Conservation (phyloP, 2,329 filamentous ascomycete genomes). For the Ophiostoma quercus region DNA sequence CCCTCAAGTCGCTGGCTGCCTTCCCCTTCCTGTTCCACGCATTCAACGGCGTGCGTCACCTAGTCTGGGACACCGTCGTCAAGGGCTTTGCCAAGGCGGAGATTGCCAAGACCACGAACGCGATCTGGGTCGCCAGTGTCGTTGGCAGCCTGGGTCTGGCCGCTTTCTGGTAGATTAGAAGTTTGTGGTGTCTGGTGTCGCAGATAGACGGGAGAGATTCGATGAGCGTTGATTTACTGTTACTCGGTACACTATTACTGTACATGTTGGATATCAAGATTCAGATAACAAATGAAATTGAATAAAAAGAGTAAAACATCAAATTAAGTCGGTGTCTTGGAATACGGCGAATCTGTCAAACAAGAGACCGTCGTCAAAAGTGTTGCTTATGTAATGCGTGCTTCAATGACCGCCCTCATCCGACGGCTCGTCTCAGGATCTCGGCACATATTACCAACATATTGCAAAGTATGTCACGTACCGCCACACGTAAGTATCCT, state of each 20-base stretch:
- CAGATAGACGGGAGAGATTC: not conserved
- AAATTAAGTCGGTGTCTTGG: not conserved
- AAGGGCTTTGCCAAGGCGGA: conserved; percentile 47
- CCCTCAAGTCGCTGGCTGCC: conserved; percentile 49
- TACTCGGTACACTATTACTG: conserved; percentile 1
- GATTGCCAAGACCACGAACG: conserved; percentile 44
- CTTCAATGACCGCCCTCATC: no score
- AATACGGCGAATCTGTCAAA: no score
- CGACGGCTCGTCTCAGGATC: no score
- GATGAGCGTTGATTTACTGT: conserved; percentile 13
- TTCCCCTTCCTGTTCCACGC: conserved; percentile 58
- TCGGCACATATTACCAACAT: no score
- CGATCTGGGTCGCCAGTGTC: conserved; percentile 45
- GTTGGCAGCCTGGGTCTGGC: conserved; percentile 44
- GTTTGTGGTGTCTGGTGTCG: no score
- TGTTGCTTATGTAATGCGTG: no score
- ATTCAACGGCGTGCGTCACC: conserved; percentile 52
- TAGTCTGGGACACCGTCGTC: conserved; percentile 46
- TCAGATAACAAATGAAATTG: not conserved
- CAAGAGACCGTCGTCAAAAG: no score
- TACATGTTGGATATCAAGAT: conserved; percentile 2
- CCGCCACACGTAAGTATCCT: no score
- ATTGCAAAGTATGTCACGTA: no score
- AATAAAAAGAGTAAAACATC: conserved; percentile 11
- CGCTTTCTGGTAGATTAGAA: conserved; percentile 36